Evolutionary conservation across 2,329 filamentous ascomycete species (phyloP).

Genomic region (Fusarium hainanense): DNA sequence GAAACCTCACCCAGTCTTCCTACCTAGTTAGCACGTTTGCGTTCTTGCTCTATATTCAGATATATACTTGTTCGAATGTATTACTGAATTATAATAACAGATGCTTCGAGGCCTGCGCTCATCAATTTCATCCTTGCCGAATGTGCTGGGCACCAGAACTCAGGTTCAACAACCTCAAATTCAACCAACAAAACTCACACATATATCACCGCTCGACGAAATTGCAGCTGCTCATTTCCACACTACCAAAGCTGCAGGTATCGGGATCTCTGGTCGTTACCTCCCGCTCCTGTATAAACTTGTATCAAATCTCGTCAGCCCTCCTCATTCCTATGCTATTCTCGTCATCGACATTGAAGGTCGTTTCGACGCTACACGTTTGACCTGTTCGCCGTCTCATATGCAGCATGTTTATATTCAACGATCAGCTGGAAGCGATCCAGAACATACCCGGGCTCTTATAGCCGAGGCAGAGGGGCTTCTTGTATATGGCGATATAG

Average conservation of each 20-base stretch:
- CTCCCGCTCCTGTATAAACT: conserved; percentile 68
- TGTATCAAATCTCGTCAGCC: conserved; percentile 61
- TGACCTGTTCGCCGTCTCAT: conserved; percentile 54
- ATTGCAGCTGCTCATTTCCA: conserved; percentile 61
- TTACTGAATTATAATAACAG: conserved; percentile 22
- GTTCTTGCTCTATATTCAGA: not conserved
- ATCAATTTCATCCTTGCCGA: conserved; percentile 41
- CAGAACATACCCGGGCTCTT: conserved; percentile 49
- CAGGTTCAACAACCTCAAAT: conserved; percentile 33
- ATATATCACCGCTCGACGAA: conserved; percentile 59
- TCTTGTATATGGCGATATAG: conserved; percentile 61
- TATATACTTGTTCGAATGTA: not conserved
- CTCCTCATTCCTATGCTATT: conserved; percentile 61
- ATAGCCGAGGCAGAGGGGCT: conserved; percentile 57
- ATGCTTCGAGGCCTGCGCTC: conserved; percentile 43
- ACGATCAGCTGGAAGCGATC: conserved; percentile 50
- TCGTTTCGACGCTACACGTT: conserved; percentile 64
- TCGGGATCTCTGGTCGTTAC: conserved; percentile 64
- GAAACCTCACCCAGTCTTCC: not conserved
- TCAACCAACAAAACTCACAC: conserved; percentile 48
- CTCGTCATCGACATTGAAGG: conserved; percentile 66
- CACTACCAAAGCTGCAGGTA: conserved; percentile 58
- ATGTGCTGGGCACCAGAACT: conserved; percentile 8
- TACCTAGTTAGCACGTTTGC: too few relatives aligned
- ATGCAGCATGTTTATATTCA: conserved; percentile 64